Evolutionary conservation across 2,329 filamentous ascomycete species (phyloP), one percentile per base, ranked within the genome.

Genomic region (Zelopaecilomyces penicillatus): DNA sequence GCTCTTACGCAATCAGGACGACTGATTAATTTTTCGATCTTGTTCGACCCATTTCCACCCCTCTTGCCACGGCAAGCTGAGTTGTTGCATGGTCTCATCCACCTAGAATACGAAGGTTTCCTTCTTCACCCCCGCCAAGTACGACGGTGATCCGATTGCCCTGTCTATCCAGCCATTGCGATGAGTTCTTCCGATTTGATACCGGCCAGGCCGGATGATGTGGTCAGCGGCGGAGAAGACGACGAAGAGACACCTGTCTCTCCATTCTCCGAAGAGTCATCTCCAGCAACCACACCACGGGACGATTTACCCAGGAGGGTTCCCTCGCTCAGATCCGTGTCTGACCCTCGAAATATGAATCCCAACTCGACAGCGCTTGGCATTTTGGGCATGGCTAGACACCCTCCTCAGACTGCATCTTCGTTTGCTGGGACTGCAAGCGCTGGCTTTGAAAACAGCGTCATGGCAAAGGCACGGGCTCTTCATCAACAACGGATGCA

Each of bases 351-450:
- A 51, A 70, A 67, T 44, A 89, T 95, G 80, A 87, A 79, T 45
- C 69, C 84, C 5, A 89, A 82, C n/a, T 95, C 89, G n/a, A 93
- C 85, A 29, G 82, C 87, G 35, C 71, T 90, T 4, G 88, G 88
- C 35, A 77, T 86, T 46, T 69, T 95, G 57, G 88, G 83, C 63
- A 78, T 68, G 52, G 79, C 76, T 4, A 70, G 80, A 47, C 70
- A 76, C 40, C 79, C 77, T 3, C 59, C 66, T 19, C 65, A 66
- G 10, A 58, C 66, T 8, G 58, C 68, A 4, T 60, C 65, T 26
- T 62, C 60, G 42, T 61, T 66, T 43, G 57, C 57, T 19, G 58
- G 59, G 9, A 54, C 52, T 42, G 47, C 55, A 34, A 54, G 57
- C 39, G 57, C 58, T 19, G 19, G 19, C 19, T 59, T 67, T 51